Evolutionary conservation across 495 filamentous ascomycete genomes (phyloP).

Genomic region (Penicillium goetzii): DNA sequence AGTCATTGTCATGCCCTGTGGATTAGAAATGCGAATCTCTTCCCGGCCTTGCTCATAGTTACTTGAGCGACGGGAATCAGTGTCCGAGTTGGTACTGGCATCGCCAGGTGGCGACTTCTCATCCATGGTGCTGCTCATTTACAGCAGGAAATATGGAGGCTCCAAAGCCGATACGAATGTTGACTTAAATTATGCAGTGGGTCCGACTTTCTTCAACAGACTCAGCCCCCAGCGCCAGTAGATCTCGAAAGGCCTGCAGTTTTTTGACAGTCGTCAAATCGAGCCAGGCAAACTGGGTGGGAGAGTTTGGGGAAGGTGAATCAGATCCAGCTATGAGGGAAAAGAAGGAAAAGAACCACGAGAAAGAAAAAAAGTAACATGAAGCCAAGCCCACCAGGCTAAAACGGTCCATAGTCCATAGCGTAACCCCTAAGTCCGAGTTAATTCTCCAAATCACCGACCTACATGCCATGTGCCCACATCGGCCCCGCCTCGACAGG

Average conservation of each 20-base stretch:
- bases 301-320: background rate
- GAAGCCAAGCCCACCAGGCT: slow-evolving; percentile 2
- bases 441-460: background rate
- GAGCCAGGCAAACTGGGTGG: background rate
- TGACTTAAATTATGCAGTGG: background rate
- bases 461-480: background rate
- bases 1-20: slow-evolving; percentile 51
- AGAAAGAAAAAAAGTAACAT: background rate
- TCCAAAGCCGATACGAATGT: background rate
- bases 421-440: slow-evolving; percentile 11
- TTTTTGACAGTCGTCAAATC: background rate
- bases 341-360: background rate
- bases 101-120: slow-evolving; percentile 1
- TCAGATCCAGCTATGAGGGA: background rate
- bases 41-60: slow-evolving; percentile 41
- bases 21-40: slow-evolving; percentile 35
- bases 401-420: background rate
- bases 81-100: slow-evolving; percentile 4
- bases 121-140: background rate
- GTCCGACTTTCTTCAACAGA: background rate
- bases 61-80: slow-evolving; percentile 23
- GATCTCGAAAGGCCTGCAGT: background rate
- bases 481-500: slow-evolving; percentile 4
- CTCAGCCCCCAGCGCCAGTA: slow-evolving; percentile 7
- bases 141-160: background rate